A percentile compares a stretch with the other conserved stretches of the same genome.
These are phyloP conservation scores for Prunus mume DNA, from an alignment of 306 rosid species.

Conservation along the genomic window DNA sequence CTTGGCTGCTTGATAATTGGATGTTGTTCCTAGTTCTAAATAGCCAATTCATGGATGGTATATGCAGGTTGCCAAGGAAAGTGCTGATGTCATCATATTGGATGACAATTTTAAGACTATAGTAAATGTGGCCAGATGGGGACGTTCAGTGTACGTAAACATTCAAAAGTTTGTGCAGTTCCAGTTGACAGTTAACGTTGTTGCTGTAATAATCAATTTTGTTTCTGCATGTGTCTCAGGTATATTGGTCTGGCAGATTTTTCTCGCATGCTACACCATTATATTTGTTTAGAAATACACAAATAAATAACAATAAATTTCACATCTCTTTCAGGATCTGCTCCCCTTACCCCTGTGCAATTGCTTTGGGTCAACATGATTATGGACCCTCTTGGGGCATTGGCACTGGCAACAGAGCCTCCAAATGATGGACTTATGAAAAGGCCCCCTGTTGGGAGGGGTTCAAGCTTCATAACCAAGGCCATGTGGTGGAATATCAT, in stretches of 20 bases:
- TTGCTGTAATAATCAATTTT: constrained; percentile 85
- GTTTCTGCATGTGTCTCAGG: constrained; percentile 92
- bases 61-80: constrained; percentile 90
- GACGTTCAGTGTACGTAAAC: constrained; percentile 91
- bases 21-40: constrained; percentile 12
- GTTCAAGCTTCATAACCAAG: constrained; percentile 72
- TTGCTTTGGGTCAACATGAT: constrained; percentile 98
- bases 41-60: constrained; percentile 16
- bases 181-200: constrained; percentile 89
- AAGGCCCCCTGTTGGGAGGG: constrained; percentile 65
- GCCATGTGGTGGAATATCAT: constrained; percentile 93
- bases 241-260: constrained; percentile 25
- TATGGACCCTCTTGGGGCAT: constrained; percentile 97
- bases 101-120: constrained; percentile 87
- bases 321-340: constrained; percentile 64
- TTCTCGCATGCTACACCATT: constrained; percentile 2
- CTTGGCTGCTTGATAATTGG: constrained; percentile 10
- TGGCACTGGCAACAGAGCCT: constrained; percentile 97
- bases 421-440: constrained; percentile 76
- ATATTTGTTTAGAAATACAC: constrained; percentile 15
- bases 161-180: constrained; percentile 97
- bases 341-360: constrained; percentile 96
- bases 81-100: constrained; percentile 83
- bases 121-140: constrained; percentile 87
- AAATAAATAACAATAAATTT: constrained; percentile 1